A percentile compares a stretch with the other conserved stretches of the same genome.
Evolutionary conservation across 139 green algal genomes (phyloP).

Genomic region (Asterochloris sp.): DNA sequence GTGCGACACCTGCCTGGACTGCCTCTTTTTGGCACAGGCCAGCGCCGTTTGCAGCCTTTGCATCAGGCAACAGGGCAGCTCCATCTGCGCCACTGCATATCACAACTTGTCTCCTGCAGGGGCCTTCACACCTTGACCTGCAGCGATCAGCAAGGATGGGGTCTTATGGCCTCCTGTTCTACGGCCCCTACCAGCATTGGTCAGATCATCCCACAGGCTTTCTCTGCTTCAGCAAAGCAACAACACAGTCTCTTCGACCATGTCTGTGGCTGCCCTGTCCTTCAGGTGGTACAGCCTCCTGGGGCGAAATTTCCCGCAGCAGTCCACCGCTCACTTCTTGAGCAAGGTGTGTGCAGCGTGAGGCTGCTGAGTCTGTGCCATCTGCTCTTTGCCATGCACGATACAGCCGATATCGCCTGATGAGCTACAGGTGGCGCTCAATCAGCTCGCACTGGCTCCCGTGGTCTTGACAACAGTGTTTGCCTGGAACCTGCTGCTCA

Average conservation of each 20-base stretch:
- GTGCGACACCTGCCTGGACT: neutral
- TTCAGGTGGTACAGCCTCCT: too few species aligned
- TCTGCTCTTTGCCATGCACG: too few species aligned
- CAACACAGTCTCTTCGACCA: too few species aligned
- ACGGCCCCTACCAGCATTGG: slow-evolving; percentile 71
- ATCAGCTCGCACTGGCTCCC: slow-evolving; percentile 71
- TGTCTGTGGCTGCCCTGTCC: too few species aligned
- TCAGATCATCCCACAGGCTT: slow-evolving; percentile 44
- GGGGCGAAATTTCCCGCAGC: too few species aligned
- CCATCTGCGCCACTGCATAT: too few species aligned
- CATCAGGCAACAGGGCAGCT: neutral
- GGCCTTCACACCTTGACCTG: slow-evolving; percentile 34
- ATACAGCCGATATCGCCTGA: too few species aligned
- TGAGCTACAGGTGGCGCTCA: slow-evolving; percentile 50
- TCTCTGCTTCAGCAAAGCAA: too few species aligned
- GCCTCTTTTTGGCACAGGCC: neutral
- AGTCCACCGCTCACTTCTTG: too few species aligned
- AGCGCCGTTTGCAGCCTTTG: neutral
- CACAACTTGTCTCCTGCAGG: neutral
- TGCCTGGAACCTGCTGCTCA: slow-evolving; percentile 64
- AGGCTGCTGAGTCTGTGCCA: too few species aligned
- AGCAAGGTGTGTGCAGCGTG: too few species aligned
- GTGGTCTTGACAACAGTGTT: slow-evolving; percentile 66
- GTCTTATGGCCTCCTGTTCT: slow-evolving; percentile 70
- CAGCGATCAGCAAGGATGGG: slow-evolving; percentile 64